Conservation (phyloP, 2,329 filamentous ascomycete species). For the Salinomyces thailandicus region DNA sequence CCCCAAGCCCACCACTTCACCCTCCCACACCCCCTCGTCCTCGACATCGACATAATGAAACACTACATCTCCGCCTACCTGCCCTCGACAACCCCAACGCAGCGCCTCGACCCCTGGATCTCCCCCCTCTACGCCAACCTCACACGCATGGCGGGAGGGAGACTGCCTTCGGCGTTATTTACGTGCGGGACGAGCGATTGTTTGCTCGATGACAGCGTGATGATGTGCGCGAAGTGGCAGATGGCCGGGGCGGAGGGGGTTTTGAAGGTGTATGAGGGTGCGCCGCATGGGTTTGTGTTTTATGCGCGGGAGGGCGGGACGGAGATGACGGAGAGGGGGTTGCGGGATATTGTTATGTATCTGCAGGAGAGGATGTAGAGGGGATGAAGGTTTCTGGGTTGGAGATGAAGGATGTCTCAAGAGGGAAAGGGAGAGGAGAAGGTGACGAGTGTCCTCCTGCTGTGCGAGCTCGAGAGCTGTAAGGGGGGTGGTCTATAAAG, state of each 20-base stretch:
- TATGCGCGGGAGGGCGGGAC: constrained; percentile 27
- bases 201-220: constrained; percentile 41
- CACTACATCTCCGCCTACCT: constrained; percentile 38
- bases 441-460: too few species aligned
- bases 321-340: constrained; percentile 27
- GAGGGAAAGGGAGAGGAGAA: too few species aligned
- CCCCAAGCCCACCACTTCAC: constrained; percentile 33
- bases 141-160: constrained; percentile 16
- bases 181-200: constrained; percentile 45
- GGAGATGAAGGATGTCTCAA: too few species aligned
- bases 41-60: constrained; percentile 38
- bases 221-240: constrained; percentile 47
- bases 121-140: constrained; percentile 43
- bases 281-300: constrained; percentile 43
- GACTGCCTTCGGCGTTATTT: constrained; percentile 45
- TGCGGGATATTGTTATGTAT: constrained; percentile 32
- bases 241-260: constrained; percentile 41
- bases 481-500: too few species aligned
- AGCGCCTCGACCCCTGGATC: constrained; percentile 36
- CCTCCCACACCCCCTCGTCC: constrained; percentile 30
- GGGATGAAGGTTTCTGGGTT: too few species aligned
- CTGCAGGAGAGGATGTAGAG: constrained; percentile 22
- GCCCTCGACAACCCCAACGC: constrained; percentile 31
- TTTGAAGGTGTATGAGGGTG: constrained; percentile 44
- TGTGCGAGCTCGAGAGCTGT: too few species aligned